These are phyloP conservation scores for Pleurostoma richardsiae DNA, from an alignment of 2,329 filamentous ascomycete genomes.

Conservation along the genomic window DNA sequence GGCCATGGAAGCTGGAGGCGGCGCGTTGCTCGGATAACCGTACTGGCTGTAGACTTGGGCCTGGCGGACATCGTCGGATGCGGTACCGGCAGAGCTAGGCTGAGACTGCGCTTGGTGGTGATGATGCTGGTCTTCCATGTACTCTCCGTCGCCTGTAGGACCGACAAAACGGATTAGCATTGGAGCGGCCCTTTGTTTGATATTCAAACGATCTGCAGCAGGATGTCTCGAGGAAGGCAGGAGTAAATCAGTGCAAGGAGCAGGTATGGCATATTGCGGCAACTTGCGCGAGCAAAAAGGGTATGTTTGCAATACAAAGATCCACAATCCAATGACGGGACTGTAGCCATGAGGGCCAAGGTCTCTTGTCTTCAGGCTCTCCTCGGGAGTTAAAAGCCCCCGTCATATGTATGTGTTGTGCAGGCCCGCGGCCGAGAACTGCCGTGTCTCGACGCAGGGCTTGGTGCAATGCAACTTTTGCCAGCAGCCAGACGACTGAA, in stretches of 20 bases:
- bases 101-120: conserved; percentile 47
- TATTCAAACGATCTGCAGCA: conserved; percentile 8
- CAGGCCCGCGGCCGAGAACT: conserved; percentile 22
- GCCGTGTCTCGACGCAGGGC: conserved; percentile 23
- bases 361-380: conserved; percentile 11
- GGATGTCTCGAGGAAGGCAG: neutral
- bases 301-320: conserved; percentile 21
- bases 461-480: conserved; percentile 27
- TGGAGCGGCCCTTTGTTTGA: conserved; percentile 4
- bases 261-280: conserved; percentile 5
- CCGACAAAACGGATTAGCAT: conserved; percentile 14
- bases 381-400: conserved; percentile 7
- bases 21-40: conserved; percentile 56
- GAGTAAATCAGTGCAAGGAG: neutral
- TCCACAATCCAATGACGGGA: conserved; percentile 15
- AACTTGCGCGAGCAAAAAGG: conserved; percentile 10
- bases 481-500: conserved; percentile 31
- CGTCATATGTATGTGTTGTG: conserved; percentile 13
- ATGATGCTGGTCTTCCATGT: conserved; percentile 51
- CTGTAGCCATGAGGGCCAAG: conserved; percentile 8
- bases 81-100: conserved; percentile 10
- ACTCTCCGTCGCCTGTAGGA: conserved; percentile 55
- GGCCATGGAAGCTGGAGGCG: conserved; percentile 58
- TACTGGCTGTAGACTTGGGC: conserved; percentile 69
- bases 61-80: conserved; percentile 62